These are phyloP conservation scores for Dunaliella sp. DNA, from an alignment of 139 green algal species.

Conservation along the genomic window DNA sequence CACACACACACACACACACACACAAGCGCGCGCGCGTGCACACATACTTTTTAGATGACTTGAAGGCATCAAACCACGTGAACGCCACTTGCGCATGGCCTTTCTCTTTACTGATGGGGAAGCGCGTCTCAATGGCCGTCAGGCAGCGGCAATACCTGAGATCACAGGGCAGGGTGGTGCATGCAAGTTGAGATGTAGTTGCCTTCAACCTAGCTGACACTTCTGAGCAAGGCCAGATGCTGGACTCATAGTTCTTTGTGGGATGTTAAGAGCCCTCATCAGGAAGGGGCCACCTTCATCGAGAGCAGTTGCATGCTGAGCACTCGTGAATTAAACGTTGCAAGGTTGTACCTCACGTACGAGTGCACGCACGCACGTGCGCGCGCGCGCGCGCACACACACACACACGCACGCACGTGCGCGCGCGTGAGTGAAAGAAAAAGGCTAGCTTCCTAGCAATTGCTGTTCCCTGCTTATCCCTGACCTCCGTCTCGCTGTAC, in stretches of 20 bases:
- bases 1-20: too few species aligned
- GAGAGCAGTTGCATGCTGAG: neutral
- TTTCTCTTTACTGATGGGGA: constrained; percentile 79
- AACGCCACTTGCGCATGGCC: constrained; percentile 66
- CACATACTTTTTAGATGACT: constrained; percentile 47
- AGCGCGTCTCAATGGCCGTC: constrained; percentile 82
- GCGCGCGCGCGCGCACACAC: neutral
- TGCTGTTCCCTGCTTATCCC: constrained; percentile 65
- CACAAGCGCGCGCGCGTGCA: too few species aligned
- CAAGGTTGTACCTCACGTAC: neutral
- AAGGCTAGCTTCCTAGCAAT: neutral
- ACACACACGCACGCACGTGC: neutral
- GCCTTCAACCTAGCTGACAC: constrained; percentile 4
- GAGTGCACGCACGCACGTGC: neutral
- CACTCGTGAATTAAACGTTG: neutral
- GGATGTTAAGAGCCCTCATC: too few species aligned
- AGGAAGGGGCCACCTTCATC: neutral
- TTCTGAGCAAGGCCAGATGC: too few species aligned
- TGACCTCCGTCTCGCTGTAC: constrained; percentile 56
- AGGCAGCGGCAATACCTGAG: constrained; percentile 84
- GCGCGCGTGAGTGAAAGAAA: neutral
- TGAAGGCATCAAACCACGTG: constrained; percentile 83
- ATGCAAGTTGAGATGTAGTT: neutral
- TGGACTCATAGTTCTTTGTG: too few species aligned
- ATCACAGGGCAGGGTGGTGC: neutral